Evolutionary conservation across 345 rosid species (phyloP).

Genomic region (Linum usitatissimum): DNA sequence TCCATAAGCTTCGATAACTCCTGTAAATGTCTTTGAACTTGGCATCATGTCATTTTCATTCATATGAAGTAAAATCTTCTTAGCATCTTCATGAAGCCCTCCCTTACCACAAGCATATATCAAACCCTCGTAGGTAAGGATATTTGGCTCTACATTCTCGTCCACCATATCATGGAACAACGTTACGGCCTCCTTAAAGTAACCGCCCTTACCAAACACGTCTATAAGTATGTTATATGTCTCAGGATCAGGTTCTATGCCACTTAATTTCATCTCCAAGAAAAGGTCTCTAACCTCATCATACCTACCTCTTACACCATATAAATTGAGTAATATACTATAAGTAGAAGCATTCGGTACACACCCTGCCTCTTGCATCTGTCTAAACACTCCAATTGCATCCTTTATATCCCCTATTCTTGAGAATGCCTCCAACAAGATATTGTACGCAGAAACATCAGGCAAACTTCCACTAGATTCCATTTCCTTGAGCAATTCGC

Average conservation of each 20-base stretch:
- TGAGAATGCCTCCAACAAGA: slow-evolving; percentile 71
- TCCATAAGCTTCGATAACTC: slow-evolving; percentile 85
- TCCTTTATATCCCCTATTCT: slow-evolving; percentile 58
- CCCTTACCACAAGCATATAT: slow-evolving; percentile 86
- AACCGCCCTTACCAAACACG: slow-evolving; percentile 93
- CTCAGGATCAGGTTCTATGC: slow-evolving; percentile 70
- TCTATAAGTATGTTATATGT: slow-evolving; percentile 74
- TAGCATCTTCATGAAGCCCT: slow-evolving; percentile 77
- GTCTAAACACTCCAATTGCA: slow-evolving; percentile 74
- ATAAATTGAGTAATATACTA: slow-evolving; percentile 65
- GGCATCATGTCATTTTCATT: slow-evolving; percentile 62
- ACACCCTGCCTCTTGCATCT: slow-evolving; percentile 83
- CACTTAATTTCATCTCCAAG: slow-evolving; percentile 90
- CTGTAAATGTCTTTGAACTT: slow-evolving; percentile 71
- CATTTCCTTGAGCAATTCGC: slow-evolving; percentile 66
- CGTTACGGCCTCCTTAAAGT: slow-evolving; percentile 90
- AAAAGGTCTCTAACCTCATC: slow-evolving; percentile 84
- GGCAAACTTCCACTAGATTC: slow-evolving; percentile 69
- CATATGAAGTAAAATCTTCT: slow-evolving; percentile 66
- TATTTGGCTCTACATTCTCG: slow-evolving; percentile 79
- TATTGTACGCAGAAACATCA: slow-evolving; percentile 69
- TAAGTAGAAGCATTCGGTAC: slow-evolving; percentile 61
- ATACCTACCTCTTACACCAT: slow-evolving; percentile 67
- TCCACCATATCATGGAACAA: slow-evolving; percentile 92
- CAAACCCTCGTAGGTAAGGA: slow-evolving; percentile 86